Evolutionary conservation across 768 basidiomycete genomes (phyloP), one percentile per base, ranked within the genome.

Genomic region (Psilocybe cubensis): DNA sequence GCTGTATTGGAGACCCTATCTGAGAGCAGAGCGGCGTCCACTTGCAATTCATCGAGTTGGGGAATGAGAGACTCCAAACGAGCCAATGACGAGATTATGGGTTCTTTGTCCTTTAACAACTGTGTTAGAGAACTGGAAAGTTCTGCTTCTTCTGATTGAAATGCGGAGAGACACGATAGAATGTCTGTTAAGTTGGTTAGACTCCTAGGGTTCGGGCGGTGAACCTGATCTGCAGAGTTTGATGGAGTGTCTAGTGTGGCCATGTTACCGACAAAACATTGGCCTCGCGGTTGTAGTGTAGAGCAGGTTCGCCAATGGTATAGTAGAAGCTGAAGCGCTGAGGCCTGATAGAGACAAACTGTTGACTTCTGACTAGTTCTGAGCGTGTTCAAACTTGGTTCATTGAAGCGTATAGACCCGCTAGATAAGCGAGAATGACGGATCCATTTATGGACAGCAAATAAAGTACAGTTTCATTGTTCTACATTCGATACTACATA

Each of bases 141-240:
- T 21, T 88, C 81, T 28, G 88, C 79, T 68, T 96, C 93, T 66
- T 89, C 83, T 5, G 88, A 85, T 68, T 96, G 87, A 46, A 91
- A 81, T 25, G 79, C 78, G 14, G 92, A 89, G 17, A 94, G 80
- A 51, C 83, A 85, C n/a, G 88, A 83, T 18, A 94, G 72, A 40
- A 94, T 86, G 59, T 92, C 87, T 11, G 84, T 75, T 14, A 92
- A 69, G 48, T 76, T 86, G 1, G 83, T 89, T 25, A 92, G 78
- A 10, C 75, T 64, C 42, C 77, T 70, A 33, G 78, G 77, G 61
- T 80, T 74, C 47, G 63, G 63, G n/a, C 60, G 66, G 47, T 41
- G 33, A 23, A 29, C 42, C 41, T 46, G 50, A 35, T 59, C 28
- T 35, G 56, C 28, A 35, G 55, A 23, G 46, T 25, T 48, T 24